Base-by-base conservation (phyloP, 306 rosid genomes). In the Prunus mira region DNA sequence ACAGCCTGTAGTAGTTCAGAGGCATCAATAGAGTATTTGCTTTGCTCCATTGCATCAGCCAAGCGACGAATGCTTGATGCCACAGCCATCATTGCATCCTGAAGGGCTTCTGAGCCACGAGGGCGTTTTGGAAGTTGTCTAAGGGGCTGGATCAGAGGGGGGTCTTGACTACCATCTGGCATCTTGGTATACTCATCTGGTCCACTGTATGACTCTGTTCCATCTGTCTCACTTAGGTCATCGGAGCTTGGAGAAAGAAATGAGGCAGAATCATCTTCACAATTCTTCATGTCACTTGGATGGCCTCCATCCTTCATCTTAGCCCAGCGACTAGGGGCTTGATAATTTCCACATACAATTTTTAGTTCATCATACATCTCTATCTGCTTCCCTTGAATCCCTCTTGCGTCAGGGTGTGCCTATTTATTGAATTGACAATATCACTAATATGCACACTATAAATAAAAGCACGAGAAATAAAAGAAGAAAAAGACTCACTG, bases 341-440 rank as follows among this genome's bases (percentile, higher is more conserved):
- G 90, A 81, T 92, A 86, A 73, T 92, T 92, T 80, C 97, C 96
- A 57, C 95, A 92, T 22, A 92, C 95, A 81, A 92, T 92, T 82
- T 87, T 89, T 65, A 92, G 90, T 76, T 92, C 93, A 76, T 92
- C 91, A 50, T 84, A 92, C 91, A 91, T 91, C 87, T 91, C 95
- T 77, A 91, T 85, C 72, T 80, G 90, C 83, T 88, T 92, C 52
- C 91, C 91, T 20, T 81, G 79, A 50, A 89, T 73, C 67, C 91
- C 90, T 84, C 82, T 87, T 12, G 93, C 97, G 78, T 87, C 90
- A 38, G 97, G 91, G 70, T 81, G 91, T 75, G 85, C 93, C 97
- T 92, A 76, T 77, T 61, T 76, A 84, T 80, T 68, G 46, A 82
- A 73, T 28, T 51, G 67, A 61, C 73, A 71, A 28, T 30, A 82